A percentile compares a stretch with the other conserved stretches of the same genome.
phyloP scores from a whole-genome alignment of 495 filamentous ascomycete genomes.

The Entonaema liquescens region DNA sequence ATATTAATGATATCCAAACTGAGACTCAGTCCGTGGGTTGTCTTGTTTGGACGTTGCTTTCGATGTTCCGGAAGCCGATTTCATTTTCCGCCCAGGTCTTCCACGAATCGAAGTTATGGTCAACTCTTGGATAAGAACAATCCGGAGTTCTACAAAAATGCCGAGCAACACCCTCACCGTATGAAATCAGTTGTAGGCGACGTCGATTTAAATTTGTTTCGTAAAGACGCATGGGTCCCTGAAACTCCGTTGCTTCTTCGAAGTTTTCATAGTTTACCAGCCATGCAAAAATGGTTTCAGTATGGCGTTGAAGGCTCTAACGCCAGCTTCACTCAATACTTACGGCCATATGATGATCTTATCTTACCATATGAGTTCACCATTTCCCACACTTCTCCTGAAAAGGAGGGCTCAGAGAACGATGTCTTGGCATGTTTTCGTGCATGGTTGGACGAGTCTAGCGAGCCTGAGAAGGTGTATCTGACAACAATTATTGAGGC shows the following conservation, averaged over 20 bases:
- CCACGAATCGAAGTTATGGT: neutral
- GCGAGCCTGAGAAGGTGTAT: conserved; percentile 6
- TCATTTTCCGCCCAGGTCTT: conserved; percentile 17
- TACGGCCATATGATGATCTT: conserved; percentile 9
- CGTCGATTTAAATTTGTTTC: conserved; percentile 25
- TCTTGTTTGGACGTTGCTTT: neutral
- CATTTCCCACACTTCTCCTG: neutral
- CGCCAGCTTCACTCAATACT: conserved; percentile 11
- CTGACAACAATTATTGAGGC: conserved; percentile 1
- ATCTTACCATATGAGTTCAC: conserved; percentile 31
- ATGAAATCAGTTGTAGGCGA: conserved; percentile 12
- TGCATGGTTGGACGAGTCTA: conserved; percentile 16
- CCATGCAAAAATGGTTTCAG: conserved; percentile 32
- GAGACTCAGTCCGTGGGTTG: neutral
- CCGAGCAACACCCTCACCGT: neutral
- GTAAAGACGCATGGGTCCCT: conserved; percentile 19
- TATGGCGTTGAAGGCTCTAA: neutral
- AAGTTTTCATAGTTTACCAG: conserved; percentile 20
- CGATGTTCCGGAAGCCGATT: neutral
- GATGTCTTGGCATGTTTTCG: conserved; percentile 6
- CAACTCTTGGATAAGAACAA: neutral
- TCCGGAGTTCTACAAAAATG: neutral
- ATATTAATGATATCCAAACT: conserved; percentile 13
- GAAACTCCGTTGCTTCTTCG: conserved; percentile 22
- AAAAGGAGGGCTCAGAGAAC: neutral